Conservation (phyloP, 768 basidiomycete genomes). For the Rhodosporidiobolus odoratus region DNA sequence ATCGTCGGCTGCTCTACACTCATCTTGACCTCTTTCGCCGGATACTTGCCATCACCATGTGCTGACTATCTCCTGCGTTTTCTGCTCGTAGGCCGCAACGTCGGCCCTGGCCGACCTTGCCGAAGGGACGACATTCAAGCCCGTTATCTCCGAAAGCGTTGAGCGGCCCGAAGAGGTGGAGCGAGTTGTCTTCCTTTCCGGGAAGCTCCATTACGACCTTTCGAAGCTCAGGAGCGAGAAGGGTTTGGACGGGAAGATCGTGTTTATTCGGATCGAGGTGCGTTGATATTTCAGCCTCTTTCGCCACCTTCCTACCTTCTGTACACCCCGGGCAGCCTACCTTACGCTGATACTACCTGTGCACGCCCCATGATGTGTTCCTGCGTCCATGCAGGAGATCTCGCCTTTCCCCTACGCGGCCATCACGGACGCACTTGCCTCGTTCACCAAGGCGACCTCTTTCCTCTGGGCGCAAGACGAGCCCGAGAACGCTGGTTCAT, state of each 20-base stretch:
- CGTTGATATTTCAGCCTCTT: not conserved
- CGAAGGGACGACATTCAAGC: slow-evolving; percentile 57
- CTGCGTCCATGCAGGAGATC: slow-evolving; percentile 67
- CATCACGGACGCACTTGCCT: slow-evolving; percentile 52
- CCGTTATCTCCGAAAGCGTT: slow-evolving; percentile 56
- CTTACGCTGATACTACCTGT: not conserved
- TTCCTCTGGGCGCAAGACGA: slow-evolving; percentile 78
- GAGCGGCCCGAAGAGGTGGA: slow-evolving; percentile 53
- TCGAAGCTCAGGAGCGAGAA: slow-evolving; percentile 59
- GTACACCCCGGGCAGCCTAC: not conserved
- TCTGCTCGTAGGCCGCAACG: slow-evolving; percentile 60
- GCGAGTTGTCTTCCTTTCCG: slow-evolving; percentile 68
- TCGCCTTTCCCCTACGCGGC: slow-evolving; percentile 75
- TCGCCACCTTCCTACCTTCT: not conserved
- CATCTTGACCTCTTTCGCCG: not conserved
- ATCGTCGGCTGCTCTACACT: not conserved
- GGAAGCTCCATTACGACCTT: slow-evolving; percentile 85
- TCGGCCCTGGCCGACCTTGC: slow-evolving; percentile 62
- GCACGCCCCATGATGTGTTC: not conserved
- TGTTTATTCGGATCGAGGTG: slow-evolving; percentile 36
- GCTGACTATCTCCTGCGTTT: not conserved
- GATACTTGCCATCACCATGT: too few relatives aligned
- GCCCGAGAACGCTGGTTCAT: slow-evolving; percentile 80
- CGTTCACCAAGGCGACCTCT: slow-evolving; percentile 51
- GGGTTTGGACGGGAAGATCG: slow-evolving; percentile 49